Conservation (phyloP, 2,329 filamentous ascomycete genomes). For the Pseudogymnoascus sp. region DNA sequence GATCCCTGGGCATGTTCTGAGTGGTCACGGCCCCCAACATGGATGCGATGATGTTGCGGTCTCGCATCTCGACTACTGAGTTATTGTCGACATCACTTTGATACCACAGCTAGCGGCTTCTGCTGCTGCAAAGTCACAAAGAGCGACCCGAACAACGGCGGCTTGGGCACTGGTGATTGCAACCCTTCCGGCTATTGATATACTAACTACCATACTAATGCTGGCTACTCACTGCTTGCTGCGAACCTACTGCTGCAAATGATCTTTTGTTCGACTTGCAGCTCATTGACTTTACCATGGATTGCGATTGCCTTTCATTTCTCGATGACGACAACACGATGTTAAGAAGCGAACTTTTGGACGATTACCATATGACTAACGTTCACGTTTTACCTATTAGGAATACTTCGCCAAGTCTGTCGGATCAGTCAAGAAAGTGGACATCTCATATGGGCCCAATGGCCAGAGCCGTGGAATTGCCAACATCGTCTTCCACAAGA, state of each 20-base stretch:
- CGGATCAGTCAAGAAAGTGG: slow-evolving; percentile 82
- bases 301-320: slow-evolving; percentile 5
- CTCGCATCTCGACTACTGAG: not conserved
- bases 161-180: slow-evolving; percentile 1
- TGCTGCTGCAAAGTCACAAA: not conserved
- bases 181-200: not conserved
- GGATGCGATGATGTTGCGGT: not conserved
- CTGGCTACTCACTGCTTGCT: slow-evolving; percentile 54
- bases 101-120: not conserved
- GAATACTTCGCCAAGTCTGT: slow-evolving; percentile 90
- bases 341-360: slow-evolving; percentile 27
- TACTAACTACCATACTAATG: slow-evolving; percentile 32
- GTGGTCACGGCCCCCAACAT: not conserved
- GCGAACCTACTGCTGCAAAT: slow-evolving; percentile 22
- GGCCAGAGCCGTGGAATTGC: slow-evolving; percentile 88
- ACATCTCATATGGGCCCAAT: slow-evolving; percentile 86
- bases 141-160: not conserved
- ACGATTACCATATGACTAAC: slow-evolving; percentile 54
- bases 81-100: not conserved
- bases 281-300: slow-evolving; percentile 8
- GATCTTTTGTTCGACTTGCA: slow-evolving; percentile 23
- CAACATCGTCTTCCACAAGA: slow-evolving; percentile 75
- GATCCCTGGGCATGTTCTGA: not conserved
- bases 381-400: slow-evolving; percentile 56
- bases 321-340: slow-evolving; percentile 15